Base-by-base conservation (phyloP, 768 basidiomycete genomes). In the Naganishia vaughanmartiniae region DNA sequence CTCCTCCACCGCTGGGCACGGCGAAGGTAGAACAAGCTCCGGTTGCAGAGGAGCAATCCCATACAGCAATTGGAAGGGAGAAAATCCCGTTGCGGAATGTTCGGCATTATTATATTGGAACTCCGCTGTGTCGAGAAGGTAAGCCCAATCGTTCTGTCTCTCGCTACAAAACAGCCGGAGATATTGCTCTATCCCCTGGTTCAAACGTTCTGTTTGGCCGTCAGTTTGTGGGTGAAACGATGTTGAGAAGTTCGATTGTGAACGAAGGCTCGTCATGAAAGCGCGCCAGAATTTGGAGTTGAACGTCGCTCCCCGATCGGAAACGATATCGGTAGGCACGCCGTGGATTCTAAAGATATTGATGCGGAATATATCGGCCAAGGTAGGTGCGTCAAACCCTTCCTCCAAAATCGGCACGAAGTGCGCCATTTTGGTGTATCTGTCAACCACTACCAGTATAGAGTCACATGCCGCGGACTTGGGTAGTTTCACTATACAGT, bases 161-260 rank as follows among this genome's bases (percentile, higher is more conserved):
- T 81, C 75, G 58, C 81, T 79, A 45, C 73, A 57, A 72, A 79
- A 84, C 0, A 80, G 56, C 0, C 82, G 74, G 0, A 85, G 80
- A 70, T 83, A 84, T 15, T 79, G 78, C 68, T 85, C 83, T 0
- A 85, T 31, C 5, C 80, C 74, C 67, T 84, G 83, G 68, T 85
- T 84, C 12, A 81, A 72, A 0, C 78, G 68, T 66, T 86, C 84
- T 0, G 83, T 83, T 53, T 84, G 82, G 0, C 84, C 83, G 66
- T 84, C 81, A 1, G 81, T 81, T 60, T 84, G 81, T 0, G 84
- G 85, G 66, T 85, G 85, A 58, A 82, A 85, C 0, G 84, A 84
- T 0, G 84, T 85, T 9, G 79, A 81, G 0, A 81, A 72, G 39
- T 79, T 80, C 1, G 65, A 58, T 17, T 81, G 58, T 51, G 85